Conservation (phyloP, 352 stramenopile genomes). For the Globisporangium paroecandrum region DNA sequence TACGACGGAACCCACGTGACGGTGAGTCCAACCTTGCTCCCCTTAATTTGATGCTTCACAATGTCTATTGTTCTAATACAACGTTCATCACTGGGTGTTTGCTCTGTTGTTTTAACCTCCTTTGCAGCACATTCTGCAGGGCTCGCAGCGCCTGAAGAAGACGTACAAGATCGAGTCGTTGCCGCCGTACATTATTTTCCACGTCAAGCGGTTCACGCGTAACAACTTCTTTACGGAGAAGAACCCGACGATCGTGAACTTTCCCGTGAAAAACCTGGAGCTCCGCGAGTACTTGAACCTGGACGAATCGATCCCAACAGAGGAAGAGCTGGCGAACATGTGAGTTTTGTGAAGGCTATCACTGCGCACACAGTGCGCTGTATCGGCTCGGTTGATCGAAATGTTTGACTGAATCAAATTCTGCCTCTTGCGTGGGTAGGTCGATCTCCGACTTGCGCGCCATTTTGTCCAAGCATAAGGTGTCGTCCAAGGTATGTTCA, state of each 20-base stretch:
- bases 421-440: slow-evolving; percentile 19
- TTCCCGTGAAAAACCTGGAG: slow-evolving; percentile 99
- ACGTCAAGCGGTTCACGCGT: slow-evolving; percentile 96
- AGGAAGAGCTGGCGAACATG: slow-evolving; percentile 53
- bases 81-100: neutral
- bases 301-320: slow-evolving; percentile 38
- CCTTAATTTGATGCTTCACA: neutral
- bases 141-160: slow-evolving; percentile 81
- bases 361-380: neutral
- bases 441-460: slow-evolving; percentile 61
- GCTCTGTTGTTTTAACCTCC: neutral
- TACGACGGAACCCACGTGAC: slow-evolving; percentile 92
- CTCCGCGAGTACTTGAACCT: slow-evolving; percentile 87
- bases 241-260: slow-evolving; percentile 99
- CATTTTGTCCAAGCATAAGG: slow-evolving; percentile 50
- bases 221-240: slow-evolving; percentile 99
- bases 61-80: neutral
- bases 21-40: slow-evolving; percentile 19
- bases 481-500: slow-evolving; percentile 36
- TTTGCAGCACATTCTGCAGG: slow-evolving; percentile 66
- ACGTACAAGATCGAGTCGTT: slow-evolving; percentile 93
- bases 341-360: slow-evolving; percentile 5
- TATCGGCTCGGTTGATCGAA: neutral
- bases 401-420: neutral
- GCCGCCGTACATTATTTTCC: slow-evolving; percentile 95